These are phyloP conservation scores for Trichophyton verrucosum DNA, from an alignment of 2,329 filamentous ascomycete species.

Conservation along the genomic window DNA sequence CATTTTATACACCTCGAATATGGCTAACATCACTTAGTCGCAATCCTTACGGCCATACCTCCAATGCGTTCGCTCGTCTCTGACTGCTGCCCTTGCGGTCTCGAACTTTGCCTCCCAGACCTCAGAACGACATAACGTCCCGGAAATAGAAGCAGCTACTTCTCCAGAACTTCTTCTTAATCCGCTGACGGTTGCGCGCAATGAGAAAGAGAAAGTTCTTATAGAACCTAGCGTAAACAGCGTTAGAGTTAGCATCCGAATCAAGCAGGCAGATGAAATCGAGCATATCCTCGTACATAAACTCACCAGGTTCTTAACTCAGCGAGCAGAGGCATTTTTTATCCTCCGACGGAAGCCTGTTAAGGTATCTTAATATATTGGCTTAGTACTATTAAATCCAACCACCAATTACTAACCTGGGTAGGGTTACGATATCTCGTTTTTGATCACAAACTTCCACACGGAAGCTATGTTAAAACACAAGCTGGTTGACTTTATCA, in stretches of 20 bases:
- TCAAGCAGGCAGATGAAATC: slow-evolving; percentile 99
- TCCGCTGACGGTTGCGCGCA: slow-evolving; percentile 78
- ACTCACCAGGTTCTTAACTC: slow-evolving; percentile 91
- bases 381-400: neutral
- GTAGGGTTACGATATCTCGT: slow-evolving; percentile 95
- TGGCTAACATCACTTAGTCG: slow-evolving; percentile 44
- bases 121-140: slow-evolving; percentile 93
- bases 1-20: neutral
- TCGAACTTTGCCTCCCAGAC: slow-evolving; percentile 97
- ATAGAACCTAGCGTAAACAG: slow-evolving; percentile 97
- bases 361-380: slow-evolving; percentile 46
- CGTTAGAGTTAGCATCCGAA: slow-evolving; percentile 92
- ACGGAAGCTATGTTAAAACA: slow-evolving; percentile 98
- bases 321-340: slow-evolving; percentile 93
- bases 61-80: slow-evolving; percentile 84
- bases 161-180: slow-evolving; percentile 91
- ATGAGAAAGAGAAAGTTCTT: slow-evolving; percentile 92
- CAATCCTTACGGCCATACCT: slow-evolving; percentile 96
- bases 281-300: slow-evolving; percentile 97
- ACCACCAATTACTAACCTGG: neutral
- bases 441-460: slow-evolving; percentile 97
- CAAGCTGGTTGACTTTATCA: slow-evolving; percentile 97
- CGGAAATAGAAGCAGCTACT: slow-evolving; percentile 84
- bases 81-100: slow-evolving; percentile 84
- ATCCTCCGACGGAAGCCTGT: slow-evolving; percentile 91